These are phyloP conservation scores for Colletotrichum sp. DNA, from an alignment of 2,329 filamentous ascomycete genomes.

Conservation along the genomic window DNA sequence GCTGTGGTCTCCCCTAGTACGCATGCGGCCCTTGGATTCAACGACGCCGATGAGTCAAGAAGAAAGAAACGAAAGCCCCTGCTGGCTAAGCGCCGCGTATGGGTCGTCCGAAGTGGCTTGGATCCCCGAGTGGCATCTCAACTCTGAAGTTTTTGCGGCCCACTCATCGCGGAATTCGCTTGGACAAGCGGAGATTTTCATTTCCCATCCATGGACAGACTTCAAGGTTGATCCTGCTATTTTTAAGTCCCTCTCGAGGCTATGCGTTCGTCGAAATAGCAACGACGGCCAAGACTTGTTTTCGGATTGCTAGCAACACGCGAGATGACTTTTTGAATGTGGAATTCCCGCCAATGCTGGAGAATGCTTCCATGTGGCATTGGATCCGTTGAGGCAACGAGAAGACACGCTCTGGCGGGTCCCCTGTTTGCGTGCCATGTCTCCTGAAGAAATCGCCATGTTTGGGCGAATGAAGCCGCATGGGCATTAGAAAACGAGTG, in stretches of 20 bases:
- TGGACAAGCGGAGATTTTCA: slow-evolving; percentile 9
- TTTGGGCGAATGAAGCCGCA: neutral
- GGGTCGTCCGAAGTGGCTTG: slow-evolving; percentile 18
- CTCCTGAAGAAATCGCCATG: neutral
- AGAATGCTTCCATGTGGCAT: neutral
- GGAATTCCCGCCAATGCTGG: neutral
- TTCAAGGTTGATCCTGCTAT: slow-evolving; percentile 12
- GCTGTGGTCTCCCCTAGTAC: neutral
- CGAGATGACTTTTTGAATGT: neutral
- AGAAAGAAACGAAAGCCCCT: neutral
- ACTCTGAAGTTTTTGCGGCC: neutral
- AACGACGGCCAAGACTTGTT: neutral
- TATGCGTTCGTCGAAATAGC: neutral
- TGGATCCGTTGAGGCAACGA: neutral
- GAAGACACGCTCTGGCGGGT: neutral
- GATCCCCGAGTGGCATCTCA: slow-evolving; percentile 2
- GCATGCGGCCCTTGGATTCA: neutral
- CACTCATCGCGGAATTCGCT: slow-evolving; percentile 1
- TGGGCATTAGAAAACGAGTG: neutral
- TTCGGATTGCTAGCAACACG: neutral
- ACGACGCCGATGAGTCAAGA: neutral
- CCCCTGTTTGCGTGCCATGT: neutral
- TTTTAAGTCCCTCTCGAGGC: neutral
- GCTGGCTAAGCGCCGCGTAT: neutral
- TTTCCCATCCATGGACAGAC: slow-evolving; percentile 1